A percentile compares a stretch with the other conserved stretches of the same genome.
These are phyloP conservation scores for Flaveria bidentis DNA, from an alignment of 129 eudicot species.

Conservation along the genomic window DNA sequence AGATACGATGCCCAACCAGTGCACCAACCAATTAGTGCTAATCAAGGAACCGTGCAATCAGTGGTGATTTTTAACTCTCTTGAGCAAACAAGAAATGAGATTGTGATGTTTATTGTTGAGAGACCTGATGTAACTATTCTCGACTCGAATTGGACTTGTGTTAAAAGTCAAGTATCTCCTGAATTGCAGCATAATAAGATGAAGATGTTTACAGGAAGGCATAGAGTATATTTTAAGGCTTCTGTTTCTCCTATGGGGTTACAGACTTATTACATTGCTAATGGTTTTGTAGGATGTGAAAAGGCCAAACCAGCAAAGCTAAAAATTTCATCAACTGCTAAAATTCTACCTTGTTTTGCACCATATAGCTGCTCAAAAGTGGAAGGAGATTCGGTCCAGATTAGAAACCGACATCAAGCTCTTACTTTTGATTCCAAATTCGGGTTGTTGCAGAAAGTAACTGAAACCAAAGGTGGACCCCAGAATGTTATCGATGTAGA, in stretches of 20 bases:
- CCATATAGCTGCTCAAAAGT: conserved; percentile 76
- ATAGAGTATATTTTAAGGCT: conserved; percentile 84
- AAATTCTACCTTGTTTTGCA: conserved; percentile 52
- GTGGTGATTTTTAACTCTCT: conserved; percentile 79
- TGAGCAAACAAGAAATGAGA: conserved; percentile 88
- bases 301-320: conserved; percentile 81
- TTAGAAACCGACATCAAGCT: conserved; percentile 59
- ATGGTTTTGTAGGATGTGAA: conserved; percentile 89
- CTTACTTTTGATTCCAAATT: conserved; percentile 55
- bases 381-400: conserved; percentile 62
- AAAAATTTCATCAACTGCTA: conserved; percentile 41
- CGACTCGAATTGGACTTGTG: conserved; percentile 97
- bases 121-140: conserved; percentile 88
- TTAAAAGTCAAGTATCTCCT: conserved; percentile 93
- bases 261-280: conserved; percentile 86
- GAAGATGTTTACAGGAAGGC: conserved; percentile 73
- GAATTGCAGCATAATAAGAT: conserved; percentile 65
- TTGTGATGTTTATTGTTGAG: conserved; percentile 86
- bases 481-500: conserved; percentile 68
- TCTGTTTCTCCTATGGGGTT: conserved; percentile 89
- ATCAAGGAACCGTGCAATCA: conserved; percentile 78
- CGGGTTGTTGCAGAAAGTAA: conserved; percentile 73
- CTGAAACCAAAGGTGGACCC: conserved; percentile 43
- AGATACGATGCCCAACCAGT: conserved; percentile 81
- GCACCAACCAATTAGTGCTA: conserved; percentile 58